Evolutionary conservation across 441 rosid species (phyloP), one percentile per base, ranked within the genome.

Genomic region (Manihot esculenta): DNA sequence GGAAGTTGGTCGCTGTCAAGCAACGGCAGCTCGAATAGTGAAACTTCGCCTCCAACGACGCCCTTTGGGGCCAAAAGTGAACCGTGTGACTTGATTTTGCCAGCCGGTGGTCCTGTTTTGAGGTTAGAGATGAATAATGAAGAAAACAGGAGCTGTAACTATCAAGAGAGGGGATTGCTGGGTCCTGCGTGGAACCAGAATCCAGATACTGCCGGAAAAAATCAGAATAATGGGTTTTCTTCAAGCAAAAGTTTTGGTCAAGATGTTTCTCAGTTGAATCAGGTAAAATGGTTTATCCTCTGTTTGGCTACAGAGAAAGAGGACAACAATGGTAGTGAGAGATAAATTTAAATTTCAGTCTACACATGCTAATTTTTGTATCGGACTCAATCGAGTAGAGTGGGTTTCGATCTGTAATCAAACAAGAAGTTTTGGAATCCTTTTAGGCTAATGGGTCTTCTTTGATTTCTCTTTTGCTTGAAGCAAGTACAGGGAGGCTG

Each of bases 31-130:
- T 83, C 92, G 5, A 84, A 76, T 60, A 84, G 91, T 2, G 88
- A 61, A 17, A 69, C 85, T 0, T 91, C 95, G 2, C 89, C 94
- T 3, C 88, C 97, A 4, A 63, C 86, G 69, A 82, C 91, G 55
- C 88, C 96, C 17, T 81, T 79, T 24, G 76, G 64, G 47, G 65
- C 63, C 12, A 67, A 69, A 62, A 79, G 80, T 30, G 83, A 84
- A 62, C 76, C 89, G 5, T 79, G 85, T 89, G 89, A 86, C 66
- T 80, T 86, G 56, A 77, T 87, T 8, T 84, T 82, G 6, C 88
- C 87, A 0, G 96, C 90, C 5, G 93, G 92, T 5, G 87, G 84
- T 18, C 84, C 87, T 72, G 83, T 88, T 24, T 89, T 87, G 8
- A 82, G 88, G 78, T 61, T 91, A 69, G 85, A 83, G 79, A 74